Base-by-base conservation (phyloP, 2,329 filamentous ascomycete genomes). In the Stachybotrys elegans region DNA sequence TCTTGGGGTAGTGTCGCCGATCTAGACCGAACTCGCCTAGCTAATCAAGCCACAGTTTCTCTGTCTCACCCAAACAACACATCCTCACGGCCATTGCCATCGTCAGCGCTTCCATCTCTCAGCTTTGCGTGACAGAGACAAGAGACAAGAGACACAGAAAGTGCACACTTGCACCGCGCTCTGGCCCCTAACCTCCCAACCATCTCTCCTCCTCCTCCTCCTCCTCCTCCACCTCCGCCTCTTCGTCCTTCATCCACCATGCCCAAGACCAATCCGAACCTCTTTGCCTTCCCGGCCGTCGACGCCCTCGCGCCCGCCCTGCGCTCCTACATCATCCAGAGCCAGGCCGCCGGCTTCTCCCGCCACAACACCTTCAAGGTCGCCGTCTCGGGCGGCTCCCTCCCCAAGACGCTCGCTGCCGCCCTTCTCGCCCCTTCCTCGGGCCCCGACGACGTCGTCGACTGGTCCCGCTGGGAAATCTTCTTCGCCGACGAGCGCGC, bases 401-500 rank as follows among this genome's bases (percentile, higher is more conserved):
- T 98, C 37, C 93, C 93, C 45, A 85, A 89, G 60, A 88, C 84
- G 13, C 84, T 98, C 34, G 89, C 90, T 37, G 81, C 88, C 64
- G 90, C 90, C 9, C 81, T 97, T 11, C 80, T 97, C 21, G 61
- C 79, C 55, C 70, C 59, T 53, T 68, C 69, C 22, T 60, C 66
- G 19, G 71, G 67, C 9, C 60, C 68, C 34, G 63, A 83, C 45
- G 87, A 90, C 60, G 76, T 71, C 4, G 69, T 91, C 54, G 75
- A 86, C 57, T 95, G 94, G 68, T 73, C 77, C 62, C 89, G 88
- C 66, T 98, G 93, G 93, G 88, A 97, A 60, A 88, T 98, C 61
- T 98, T 97, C 77, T 97, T 96, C 68, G 92, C 92, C 61, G 93
- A 98, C 64, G 93, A 98, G 76, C 88, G 93, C 60, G 88, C 88